Conservation (phyloP, 2,329 filamentous ascomycete species). For the Neopestalotiopsis sp. region DNA sequence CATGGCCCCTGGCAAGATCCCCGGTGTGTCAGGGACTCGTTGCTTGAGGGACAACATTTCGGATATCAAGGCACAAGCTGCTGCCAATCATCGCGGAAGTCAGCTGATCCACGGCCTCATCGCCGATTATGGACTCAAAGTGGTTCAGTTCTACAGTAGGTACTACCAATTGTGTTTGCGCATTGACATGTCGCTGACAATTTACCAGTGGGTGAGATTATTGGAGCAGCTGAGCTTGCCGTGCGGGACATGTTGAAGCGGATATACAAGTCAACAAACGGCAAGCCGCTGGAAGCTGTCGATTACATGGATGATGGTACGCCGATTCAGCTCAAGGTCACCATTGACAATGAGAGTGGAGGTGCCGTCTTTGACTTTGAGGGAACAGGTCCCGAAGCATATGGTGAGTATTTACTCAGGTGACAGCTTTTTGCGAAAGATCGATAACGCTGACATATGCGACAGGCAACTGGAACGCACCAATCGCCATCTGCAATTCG, state of each 20-base stretch:
- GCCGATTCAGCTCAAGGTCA: slow-evolving; percentile 76
- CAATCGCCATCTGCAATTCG: slow-evolving; percentile 41
- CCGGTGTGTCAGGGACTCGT: slow-evolving; percentile 79
- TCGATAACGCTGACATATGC: too few relatives aligned
- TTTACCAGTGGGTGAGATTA: slow-evolving; percentile 69
- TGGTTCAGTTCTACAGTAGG: slow-evolving; percentile 65
- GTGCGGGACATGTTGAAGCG: slow-evolving; percentile 76
- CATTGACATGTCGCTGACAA: not conserved
- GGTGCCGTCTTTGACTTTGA: slow-evolving; percentile 65
- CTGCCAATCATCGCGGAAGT: slow-evolving; percentile 86
- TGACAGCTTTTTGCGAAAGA: too few relatives aligned
- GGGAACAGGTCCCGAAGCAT: slow-evolving; percentile 42
- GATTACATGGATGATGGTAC: slow-evolving; percentile 91
- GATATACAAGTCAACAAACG: slow-evolving; percentile 72
- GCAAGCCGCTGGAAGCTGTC: slow-evolving; percentile 72
- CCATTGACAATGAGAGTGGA: slow-evolving; percentile 75
- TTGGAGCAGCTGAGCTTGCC: slow-evolving; percentile 78
- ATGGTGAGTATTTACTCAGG: slow-evolving; percentile 18
- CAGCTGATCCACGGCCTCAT: slow-evolving; percentile 74
- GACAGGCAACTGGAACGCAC: slow-evolving; percentile 40
- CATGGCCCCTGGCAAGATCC: slow-evolving; percentile 74
- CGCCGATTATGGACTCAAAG: slow-evolving; percentile 72
- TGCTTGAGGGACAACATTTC: slow-evolving; percentile 85
- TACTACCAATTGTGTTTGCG: too few relatives aligned
- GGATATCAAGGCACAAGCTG: slow-evolving; percentile 85